Evolutionary conservation across 805 yeast genomes (phyloP), one percentile per base, ranked within the genome.

Genomic region (Scheffersomyces amazonensis): DNA sequence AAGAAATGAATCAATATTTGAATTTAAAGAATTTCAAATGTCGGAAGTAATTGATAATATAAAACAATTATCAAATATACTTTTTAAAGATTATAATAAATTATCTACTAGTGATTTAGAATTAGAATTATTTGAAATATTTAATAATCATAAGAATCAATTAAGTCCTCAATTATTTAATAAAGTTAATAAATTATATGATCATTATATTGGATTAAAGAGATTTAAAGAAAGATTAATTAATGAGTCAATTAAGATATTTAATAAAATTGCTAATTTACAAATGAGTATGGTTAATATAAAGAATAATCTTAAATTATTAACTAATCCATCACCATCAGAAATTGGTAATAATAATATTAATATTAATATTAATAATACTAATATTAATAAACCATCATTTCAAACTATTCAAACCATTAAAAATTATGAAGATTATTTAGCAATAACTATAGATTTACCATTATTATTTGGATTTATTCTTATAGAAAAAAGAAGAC

Each of bases 391-490:
- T 27, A 24, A 33, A 3, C 32, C 50, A 16, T 43, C 53, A 2
- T 53, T 37, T 36, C 46, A 57, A 20, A 51, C 52, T 3, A 52
- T 64, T 16, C 50, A 46, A 35, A 36, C 43, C 16, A 58, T 66
- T 20, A 66, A 63, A 34, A 41, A 40, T 8, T 47, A 59, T 16
- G 73, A 69, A 46, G 66, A 69, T 41, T 53, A 60, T 38, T 52
- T 68, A 4, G 62, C 73, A 2, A 47, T 67, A 29, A 77, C 83
- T 1, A 68, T 77, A 11, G 93, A 86, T 53, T 53, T 86, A 19
- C 95, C 95, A 0, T 53, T 84, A 10, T 58, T 84, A 1, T 83
- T 84, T 54, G 93, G 93, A 1, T 64, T 83, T n/a, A 73, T 78
- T 56, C 44, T 83, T 2, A 70, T 84, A 33, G 90, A 85, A 46